Evolutionary conservation across 805 yeast genomes (phyloP).

Genomic region (Lachancea thermotolerans): DNA sequence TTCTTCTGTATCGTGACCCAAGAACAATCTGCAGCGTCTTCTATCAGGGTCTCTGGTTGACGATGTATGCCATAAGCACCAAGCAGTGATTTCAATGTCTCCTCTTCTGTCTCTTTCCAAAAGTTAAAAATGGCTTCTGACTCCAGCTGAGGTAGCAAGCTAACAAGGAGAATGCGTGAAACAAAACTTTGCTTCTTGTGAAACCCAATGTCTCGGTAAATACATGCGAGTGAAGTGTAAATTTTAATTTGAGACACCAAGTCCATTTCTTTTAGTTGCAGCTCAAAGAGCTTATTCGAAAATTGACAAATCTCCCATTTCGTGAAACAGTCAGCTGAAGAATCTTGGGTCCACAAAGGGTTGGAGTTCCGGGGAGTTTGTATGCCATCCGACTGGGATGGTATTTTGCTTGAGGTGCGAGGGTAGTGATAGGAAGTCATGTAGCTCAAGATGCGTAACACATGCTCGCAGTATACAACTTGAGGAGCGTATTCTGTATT

Average conservation of each 20-base stretch:
- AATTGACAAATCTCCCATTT: slow-evolving; percentile 42
- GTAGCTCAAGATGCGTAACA: slow-evolving; percentile 56
- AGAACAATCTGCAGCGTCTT: slow-evolving; percentile 29
- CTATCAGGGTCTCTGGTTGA: slow-evolving; percentile 28
- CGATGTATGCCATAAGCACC: slow-evolving; percentile 46
- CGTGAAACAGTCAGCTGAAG: slow-evolving; percentile 18
- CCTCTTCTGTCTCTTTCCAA: slow-evolving; percentile 32
- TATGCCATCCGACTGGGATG: no score
- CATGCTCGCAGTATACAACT: slow-evolving; percentile 64
- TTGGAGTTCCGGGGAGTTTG: no score
- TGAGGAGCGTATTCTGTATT: slow-evolving; percentile 78
- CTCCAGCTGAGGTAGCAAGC: slow-evolving; percentile 34
- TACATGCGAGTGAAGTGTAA: slow-evolving; percentile 56
- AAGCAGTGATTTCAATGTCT: slow-evolving; percentile 44
- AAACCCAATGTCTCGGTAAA: slow-evolving; percentile 57
- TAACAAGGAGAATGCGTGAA: slow-evolving; percentile 54
- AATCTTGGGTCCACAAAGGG: neutral
- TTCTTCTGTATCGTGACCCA: slow-evolving; percentile 58
- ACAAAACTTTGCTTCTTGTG: slow-evolving; percentile 64
- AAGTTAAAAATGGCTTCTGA: slow-evolving; percentile 2
- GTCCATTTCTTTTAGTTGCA: slow-evolving; percentile 40
- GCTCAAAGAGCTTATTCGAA: slow-evolving; percentile 41
- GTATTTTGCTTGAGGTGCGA: slow-evolving; percentile 11
- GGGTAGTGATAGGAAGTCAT: slow-evolving; percentile 45
- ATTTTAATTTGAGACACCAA: slow-evolving; percentile 52